Evolutionary conservation across 805 yeast genomes (phyloP), one percentile per base, ranked within the genome.

Genomic region (Torulaspora maleeae): DNA sequence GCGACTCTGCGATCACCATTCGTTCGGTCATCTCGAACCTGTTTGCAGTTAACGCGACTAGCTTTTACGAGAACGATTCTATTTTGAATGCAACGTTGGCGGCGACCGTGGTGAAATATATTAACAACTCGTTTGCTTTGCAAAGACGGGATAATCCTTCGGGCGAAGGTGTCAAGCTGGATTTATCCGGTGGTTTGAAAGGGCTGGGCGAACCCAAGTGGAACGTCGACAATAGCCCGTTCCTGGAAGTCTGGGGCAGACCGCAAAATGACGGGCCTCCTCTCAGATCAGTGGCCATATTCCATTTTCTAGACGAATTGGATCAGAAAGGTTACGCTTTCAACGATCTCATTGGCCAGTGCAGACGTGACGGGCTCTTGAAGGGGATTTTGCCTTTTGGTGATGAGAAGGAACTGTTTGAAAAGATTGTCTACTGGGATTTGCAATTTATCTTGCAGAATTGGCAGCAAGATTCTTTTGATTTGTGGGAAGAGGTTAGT

Each of bases 261-360:
- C 98, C 98, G 1, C 98, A 91, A 66, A 76, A 88, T 48, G 98
- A 91, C 63, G 98, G 98, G 0, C 96, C 98, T 0, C 90, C 95
- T 1, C 71, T 91, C 46, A 74, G 97, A 55, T 74, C 81, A 9
- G 74, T 83, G 45, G 75, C 95, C 1, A 72, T 82, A 17, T 63
- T 77, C 30, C 75, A 75, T 49, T 86, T 78, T 59, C 54, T 86
- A 48, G 65, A 69, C 17, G 54, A 74, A 2, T 63, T 81, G 47
- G 53, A 64, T 5, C 58, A 63, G 20, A 62, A 63, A 44, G 59
- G 64, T 16, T 17, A 47, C 38, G 9, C 58, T 50, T 51, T 54
- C 12, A 44, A 60, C 0, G 60, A 64, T n/a, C 63, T 73, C 29
- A 49, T 70, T 24, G 40, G 50, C 19, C 32, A 29, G 20, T 28